Base-by-base conservation (phyloP, 2,329 filamentous ascomycete species). In the Talaromyces funiculosus region DNA sequence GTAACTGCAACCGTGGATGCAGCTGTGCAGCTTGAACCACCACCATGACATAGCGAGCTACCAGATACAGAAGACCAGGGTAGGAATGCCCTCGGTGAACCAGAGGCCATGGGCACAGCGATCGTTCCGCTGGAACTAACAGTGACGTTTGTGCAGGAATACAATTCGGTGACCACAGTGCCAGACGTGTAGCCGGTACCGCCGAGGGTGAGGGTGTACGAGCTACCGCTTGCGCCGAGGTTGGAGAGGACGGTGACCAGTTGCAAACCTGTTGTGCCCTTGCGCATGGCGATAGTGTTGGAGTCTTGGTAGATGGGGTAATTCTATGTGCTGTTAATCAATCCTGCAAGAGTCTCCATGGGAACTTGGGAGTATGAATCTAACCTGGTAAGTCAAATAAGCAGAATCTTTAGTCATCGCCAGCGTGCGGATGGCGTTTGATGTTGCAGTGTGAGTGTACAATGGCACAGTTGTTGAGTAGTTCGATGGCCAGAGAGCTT, bases 401-500 rank as follows among this genome's bases (percentile, higher is more conserved):
- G 65, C 67, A 3, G 62, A 61, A 53, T 78, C 75, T 3, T 68
- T 66, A 2, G 60, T 62, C n/a, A 81, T 70, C 1, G 77, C 79
- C 14, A 74, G 72, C 43, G 70, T 75, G 40, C 84, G 82, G 45
- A 84, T 74, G 51, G 75, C 73, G 68, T 86, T 86, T 33, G 84
- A 69, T 5, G 68, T 66, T 1, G 74, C 66, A 45, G 84, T 80
- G 63, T 75, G 74, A 16, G 69, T 65, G 71, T 85, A 86, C 12
- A 85, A 71, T 22, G 80, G 75, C 7, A 77, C 66, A 6, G 72
- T 65, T 1, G 75, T 81, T 61, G 75, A 67, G 70, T 81, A 86
- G 7, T 71, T 73, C 12, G 80, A 82, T 14, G 79, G 70, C 85
- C 84, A 87, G 49, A 83, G 75, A 12, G 83, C 81, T 67, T 86